Evolutionary conservation across 805 yeast genomes (phyloP).

Genomic region (Yarrowia divulgata): DNA sequence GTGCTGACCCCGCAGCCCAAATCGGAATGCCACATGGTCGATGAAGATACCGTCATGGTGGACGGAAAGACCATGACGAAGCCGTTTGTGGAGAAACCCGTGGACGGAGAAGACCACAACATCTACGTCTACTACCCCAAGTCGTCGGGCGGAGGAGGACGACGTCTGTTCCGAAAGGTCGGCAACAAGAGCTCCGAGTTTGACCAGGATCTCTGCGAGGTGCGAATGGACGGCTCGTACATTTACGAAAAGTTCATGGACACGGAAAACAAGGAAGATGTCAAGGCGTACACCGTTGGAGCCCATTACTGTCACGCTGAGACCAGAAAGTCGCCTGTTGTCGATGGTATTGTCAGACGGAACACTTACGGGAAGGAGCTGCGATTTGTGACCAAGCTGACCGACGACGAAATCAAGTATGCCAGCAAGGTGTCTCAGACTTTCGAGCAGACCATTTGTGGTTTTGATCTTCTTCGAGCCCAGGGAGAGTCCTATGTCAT

Average conservation of each 20-base stretch:
- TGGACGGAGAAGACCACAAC: constrained; percentile 98
- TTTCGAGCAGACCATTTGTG: constrained; percentile 94
- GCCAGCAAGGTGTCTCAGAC: constrained; percentile 77
- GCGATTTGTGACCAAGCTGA: constrained; percentile 81
- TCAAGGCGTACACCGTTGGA: constrained; percentile 97
- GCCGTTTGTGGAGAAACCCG: constrained; percentile 98
- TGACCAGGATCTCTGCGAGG: constrained; percentile 75
- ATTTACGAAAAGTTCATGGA: constrained; percentile 96
- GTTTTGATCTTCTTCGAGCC: constrained; percentile 91
- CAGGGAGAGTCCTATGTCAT: constrained; percentile 89
- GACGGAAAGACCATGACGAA: constrained; percentile 75
- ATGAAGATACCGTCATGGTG: constrained; percentile 84
- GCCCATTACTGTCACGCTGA: constrained; percentile 93
- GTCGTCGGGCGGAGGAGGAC: constrained; percentile 96
- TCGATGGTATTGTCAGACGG: constrained; percentile 97
- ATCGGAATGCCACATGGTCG: constrained; percentile 74
- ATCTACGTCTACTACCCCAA: constrained; percentile 89
- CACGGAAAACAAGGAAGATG: constrained; percentile 97
- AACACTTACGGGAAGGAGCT: constrained; percentile 98
- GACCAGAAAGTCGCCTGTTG: constrained; percentile 97
- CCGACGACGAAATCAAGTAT: constrained; percentile 76
- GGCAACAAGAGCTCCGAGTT: constrained; percentile 97
- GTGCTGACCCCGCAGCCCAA: constrained; percentile 47
- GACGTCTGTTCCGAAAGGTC: constrained; percentile 90
- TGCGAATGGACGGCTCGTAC: constrained; percentile 89